Conservation (phyloP, 176 grass and related monocot genomes). For the Oryza nivara region DNA sequence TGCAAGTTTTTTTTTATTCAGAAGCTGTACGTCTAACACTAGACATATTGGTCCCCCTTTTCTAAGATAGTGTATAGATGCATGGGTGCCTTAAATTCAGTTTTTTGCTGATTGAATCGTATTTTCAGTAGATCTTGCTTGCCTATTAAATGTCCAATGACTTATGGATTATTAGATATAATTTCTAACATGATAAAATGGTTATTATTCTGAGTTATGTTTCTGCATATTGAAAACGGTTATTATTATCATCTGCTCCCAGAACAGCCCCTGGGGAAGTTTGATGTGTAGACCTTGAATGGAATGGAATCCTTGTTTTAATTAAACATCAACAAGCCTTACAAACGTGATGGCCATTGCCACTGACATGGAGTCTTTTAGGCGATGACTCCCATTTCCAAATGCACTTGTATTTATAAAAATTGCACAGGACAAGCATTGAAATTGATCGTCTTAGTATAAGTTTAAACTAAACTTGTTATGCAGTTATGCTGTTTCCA, state of each 20-base stretch:
- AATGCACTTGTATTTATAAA: neutral
- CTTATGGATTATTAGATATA: constrained; percentile 7
- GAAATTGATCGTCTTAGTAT: too few relatives aligned
- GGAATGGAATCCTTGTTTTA: neutral
- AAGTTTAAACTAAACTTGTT: too few relatives aligned
- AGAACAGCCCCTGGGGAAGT: neutral
- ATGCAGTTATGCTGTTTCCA: neutral
- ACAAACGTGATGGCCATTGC: neutral
- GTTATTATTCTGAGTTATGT: neutral
- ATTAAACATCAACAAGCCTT: neutral
- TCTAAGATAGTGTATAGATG: constrained; percentile 14
- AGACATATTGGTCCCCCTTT: neutral
- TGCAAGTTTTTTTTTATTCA: constrained; percentile 16
- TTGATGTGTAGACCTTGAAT: neutral
- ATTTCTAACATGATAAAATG: neutral
- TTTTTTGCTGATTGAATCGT: neutral
- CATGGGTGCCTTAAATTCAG: neutral
- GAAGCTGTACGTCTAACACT: constrained; percentile 4
- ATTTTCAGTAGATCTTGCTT: constrained; percentile 4
- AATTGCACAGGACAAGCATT: too few relatives aligned
- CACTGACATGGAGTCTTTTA: neutral
- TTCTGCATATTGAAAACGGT: constrained; percentile 8
- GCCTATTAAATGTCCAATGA: neutral
- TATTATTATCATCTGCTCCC: neutral
- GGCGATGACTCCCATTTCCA: neutral